phyloP scores from a whole-genome alignment of 2,329 filamentous ascomycete species.

The Zasmidium angulare region DNA sequence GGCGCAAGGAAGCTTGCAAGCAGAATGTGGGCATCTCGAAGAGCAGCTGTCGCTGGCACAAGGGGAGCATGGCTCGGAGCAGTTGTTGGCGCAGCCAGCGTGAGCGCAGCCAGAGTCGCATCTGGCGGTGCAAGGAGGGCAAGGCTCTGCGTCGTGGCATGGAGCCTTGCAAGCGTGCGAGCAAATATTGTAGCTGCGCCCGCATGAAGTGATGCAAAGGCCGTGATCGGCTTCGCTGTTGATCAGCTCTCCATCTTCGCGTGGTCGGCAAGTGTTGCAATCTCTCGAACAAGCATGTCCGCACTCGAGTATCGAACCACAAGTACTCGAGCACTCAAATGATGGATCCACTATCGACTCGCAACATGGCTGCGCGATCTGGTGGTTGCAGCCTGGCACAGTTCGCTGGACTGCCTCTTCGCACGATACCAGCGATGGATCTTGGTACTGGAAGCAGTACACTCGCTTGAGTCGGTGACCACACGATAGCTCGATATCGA shows the following conservation, averaged over 20 bases:
- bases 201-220: slow-evolving; percentile 51
- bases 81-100: slow-evolving; percentile 56
- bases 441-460: slow-evolving; percentile 39
- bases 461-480: slow-evolving; percentile 27
- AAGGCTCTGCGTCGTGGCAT: slow-evolving; percentile 55
- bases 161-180: slow-evolving; percentile 51
- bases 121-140: slow-evolving; percentile 47
- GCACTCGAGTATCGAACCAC: slow-evolving; percentile 51
- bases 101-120: slow-evolving; percentile 61
- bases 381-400: slow-evolving; percentile 59
- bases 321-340: slow-evolving; percentile 53
- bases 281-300: slow-evolving; percentile 56
- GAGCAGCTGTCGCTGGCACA: slow-evolving; percentile 58
- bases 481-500: slow-evolving; percentile 32
- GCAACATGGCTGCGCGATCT: slow-evolving; percentile 51
- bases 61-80: slow-evolving; percentile 61
- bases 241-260: slow-evolving; percentile 31
- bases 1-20: slow-evolving; percentile 58
- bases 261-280: slow-evolving; percentile 52
- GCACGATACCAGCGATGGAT: slow-evolving; percentile 53
- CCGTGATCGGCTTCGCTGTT: slow-evolving; percentile 45
- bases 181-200: slow-evolving; percentile 55
- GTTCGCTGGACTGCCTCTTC: slow-evolving; percentile 44
- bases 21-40: slow-evolving; percentile 56
- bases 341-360: slow-evolving; percentile 41